These are phyloP conservation scores for Triadica sebifera DNA, from an alignment of 345 rosid genomes.

Conservation along the genomic window DNA sequence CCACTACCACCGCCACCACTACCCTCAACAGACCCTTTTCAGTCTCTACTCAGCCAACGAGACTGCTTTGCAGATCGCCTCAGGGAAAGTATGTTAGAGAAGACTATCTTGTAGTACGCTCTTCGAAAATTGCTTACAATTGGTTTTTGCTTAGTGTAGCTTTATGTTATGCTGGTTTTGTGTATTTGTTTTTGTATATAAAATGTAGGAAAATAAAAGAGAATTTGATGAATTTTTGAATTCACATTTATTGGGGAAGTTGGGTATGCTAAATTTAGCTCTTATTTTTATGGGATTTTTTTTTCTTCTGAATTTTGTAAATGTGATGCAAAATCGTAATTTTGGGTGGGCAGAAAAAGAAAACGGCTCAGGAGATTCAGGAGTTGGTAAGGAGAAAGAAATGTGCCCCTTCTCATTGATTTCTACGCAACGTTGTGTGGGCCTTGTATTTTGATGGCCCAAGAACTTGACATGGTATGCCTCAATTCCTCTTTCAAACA, in stretches of 20 bases:
- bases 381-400: slow-evolving; percentile 80
- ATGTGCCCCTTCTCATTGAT: slow-evolving; percentile 73
- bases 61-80: slow-evolving; percentile 70
- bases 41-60: slow-evolving; percentile 51
- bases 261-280: background rate
- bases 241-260: background rate
- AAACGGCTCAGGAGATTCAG: slow-evolving; percentile 75
- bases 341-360: slow-evolving; percentile 50
- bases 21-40: slow-evolving; percentile 34
- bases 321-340: background rate
- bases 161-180: background rate
- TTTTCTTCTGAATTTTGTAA: background rate
- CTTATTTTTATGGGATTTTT: background rate
- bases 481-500: background rate
- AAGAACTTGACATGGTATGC: slow-evolving; percentile 85
- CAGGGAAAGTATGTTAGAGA: slow-evolving; percentile 71
- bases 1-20: slow-evolving; percentile 18
- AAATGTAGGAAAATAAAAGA: background rate
- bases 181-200: background rate
- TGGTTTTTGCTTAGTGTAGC: no score
- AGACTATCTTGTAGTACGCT: slow-evolving; percentile 82
- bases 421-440: slow-evolving; percentile 98
- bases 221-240: background rate
- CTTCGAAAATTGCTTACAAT: background rate
- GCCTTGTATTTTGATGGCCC: slow-evolving; percentile 92